phyloP scores from a whole-genome alignment of 352 stramenopile species.

The Globisporangium spinosum region DNA sequence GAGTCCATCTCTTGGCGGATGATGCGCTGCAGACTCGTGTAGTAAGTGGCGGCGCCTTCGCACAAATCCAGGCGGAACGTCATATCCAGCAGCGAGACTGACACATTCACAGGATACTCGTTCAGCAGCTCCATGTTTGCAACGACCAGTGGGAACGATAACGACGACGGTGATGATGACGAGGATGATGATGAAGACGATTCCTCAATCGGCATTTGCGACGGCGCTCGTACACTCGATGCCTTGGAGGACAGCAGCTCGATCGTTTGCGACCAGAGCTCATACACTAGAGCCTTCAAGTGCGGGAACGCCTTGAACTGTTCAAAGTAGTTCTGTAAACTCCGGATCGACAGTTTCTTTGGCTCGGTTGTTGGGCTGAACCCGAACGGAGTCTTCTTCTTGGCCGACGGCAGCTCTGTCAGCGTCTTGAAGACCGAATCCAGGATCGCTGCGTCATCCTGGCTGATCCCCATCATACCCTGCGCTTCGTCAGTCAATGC shows the following conservation, averaged over 20 bases:
- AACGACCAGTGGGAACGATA: conserved; percentile 32
- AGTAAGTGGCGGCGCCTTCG: conserved; percentile 49
- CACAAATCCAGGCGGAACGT: conserved; percentile 65
- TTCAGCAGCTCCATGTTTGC: conserved; percentile 55
- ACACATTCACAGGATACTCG: conserved; percentile 66
- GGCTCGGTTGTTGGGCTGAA: conserved; percentile 26
- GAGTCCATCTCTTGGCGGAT: conserved; percentile 69
- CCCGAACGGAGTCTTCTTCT: conserved; percentile 51
- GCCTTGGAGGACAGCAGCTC: conserved; percentile 27
- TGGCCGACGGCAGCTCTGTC: conserved; percentile 35
- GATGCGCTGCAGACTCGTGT: conserved; percentile 56
- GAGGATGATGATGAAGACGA: not conserved
- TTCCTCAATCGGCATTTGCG: conserved; percentile 12
- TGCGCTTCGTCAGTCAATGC: conserved; percentile 42
- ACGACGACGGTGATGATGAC: not conserved
- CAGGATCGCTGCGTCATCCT: conserved; percentile 46
- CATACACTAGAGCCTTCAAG: conserved; percentile 36
- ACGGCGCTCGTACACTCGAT: not conserved
- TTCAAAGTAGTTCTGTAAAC: conserved; percentile 61
- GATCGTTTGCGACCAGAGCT: conserved; percentile 57
- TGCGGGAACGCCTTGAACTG: conserved; percentile 50
- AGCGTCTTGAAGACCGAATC: conserved; percentile 51
- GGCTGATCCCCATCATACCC: conserved; percentile 41
- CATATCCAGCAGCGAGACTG: conserved; percentile 57
- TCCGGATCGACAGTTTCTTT: conserved; percentile 49